Evolutionary conservation across 2,329 filamentous ascomycete genomes (phyloP).

Genomic region (Botrytis tulipae): DNA sequence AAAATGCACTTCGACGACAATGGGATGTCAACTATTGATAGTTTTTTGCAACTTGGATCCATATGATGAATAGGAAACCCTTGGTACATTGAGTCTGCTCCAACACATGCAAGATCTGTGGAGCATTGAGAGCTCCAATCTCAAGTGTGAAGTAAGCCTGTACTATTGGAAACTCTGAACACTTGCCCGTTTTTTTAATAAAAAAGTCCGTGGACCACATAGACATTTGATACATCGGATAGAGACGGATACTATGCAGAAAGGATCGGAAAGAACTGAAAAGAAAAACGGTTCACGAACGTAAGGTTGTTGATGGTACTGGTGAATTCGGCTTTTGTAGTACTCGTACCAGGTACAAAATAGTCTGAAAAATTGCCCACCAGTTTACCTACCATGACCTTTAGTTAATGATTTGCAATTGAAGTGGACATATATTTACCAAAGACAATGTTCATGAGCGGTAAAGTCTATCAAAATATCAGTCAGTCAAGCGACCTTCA

Average conservation of each 20-base stretch:
- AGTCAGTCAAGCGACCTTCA: neutral
- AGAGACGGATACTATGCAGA: neutral
- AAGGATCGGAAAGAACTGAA: neutral
- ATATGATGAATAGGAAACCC: neutral
- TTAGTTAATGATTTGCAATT: neutral
- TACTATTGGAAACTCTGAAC: neutral
- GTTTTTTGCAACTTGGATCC: neutral
- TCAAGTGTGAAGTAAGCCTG: neutral
- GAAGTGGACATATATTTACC: slow-evolving; percentile 40
- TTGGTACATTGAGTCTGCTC: neutral
- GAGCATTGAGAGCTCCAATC: neutral
- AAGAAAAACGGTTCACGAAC: slow-evolving; percentile 35
- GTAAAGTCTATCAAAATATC: slow-evolving; percentile 46
- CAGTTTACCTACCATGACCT: slow-evolving; percentile 25
- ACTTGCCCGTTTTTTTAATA: neutral
- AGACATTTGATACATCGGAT: neutral
- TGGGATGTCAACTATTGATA: neutral
- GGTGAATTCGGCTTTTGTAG: slow-evolving; percentile 43
- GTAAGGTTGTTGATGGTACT: slow-evolving; percentile 46
- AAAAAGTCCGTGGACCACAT: too few relatives aligned
- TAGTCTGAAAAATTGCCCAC: slow-evolving; percentile 37
- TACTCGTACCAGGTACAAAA: slow-evolving; percentile 40
- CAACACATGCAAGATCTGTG: too few relatives aligned
- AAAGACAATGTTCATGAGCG: slow-evolving; percentile 59
- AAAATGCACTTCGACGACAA: neutral